Evolutionary conservation across 805 yeast genomes (phyloP), one percentile per base, ranked within the genome.

Genomic region (Lipomyces japonicus): DNA sequence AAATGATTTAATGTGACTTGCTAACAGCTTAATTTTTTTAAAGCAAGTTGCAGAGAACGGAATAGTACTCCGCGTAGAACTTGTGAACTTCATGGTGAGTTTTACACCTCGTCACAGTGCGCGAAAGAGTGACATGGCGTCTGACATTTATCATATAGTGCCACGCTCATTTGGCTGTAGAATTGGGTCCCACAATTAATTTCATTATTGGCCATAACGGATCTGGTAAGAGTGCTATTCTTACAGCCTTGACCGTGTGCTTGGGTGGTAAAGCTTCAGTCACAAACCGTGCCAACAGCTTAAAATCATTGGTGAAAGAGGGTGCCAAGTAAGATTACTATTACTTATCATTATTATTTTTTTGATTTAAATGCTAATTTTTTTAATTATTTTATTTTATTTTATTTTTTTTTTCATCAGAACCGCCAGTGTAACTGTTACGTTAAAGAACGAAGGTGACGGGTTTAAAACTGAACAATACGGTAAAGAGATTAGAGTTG

Each of bases 201-300:
- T 80, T 93, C 82, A 85, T 93, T 50, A 84, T 93, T 46, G 98
- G 97, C 0, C 97, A 97, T 10, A 93, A 93, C 65, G 99, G 99
- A 31, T 79, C 95, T 0, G 98, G 98, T 4, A 93, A 93, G 63
- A 82, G 93, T 34, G 88, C 97, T 0, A 79, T 93, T 61, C 90
- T 93, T 3, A 86, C 96, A 53, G 97, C 96, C 0, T 79, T 91
- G 0, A 91, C 95, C 63, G 72, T 93, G 30, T 95, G 96, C 0
- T 69, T 93, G 16, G 91, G 84, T 1, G 97, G 97, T 1, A 80
- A 77, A 61, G 96, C 97, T 0, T 73, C 81, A 19, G 87, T 81
- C 43, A 91, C 98, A 0, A 86, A 84, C 62, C 77, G 99, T 65
- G 97, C 95, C 4, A 71, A 79, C 14, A 77, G 82, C 7, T 70